Percentiles rank a stretch among this genome's conserved stretches.
phyloP scores from a whole-genome alignment of 306 rosid species.

The Fragaria iinumae region DNA sequence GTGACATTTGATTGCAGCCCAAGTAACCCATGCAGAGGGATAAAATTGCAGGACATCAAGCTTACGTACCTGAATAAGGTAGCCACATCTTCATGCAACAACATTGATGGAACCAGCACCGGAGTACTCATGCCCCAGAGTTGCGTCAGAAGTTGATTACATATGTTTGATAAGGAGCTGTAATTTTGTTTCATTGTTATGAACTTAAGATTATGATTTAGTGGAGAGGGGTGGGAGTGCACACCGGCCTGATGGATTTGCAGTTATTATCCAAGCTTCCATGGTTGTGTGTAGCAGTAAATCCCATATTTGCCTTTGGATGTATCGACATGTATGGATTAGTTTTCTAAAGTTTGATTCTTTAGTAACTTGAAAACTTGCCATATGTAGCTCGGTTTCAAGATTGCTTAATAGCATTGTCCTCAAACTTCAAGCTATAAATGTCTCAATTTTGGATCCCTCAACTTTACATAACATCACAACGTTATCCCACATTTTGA shows the following conservation, averaged over 20 bases:
- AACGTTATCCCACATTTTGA: too few relatives aligned
- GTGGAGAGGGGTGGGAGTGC: neutral
- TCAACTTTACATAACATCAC: too few relatives aligned
- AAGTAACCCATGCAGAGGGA: conserved; percentile 44
- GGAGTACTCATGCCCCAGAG: conserved; percentile 38
- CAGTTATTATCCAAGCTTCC: neutral
- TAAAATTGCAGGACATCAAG: conserved; percentile 46
- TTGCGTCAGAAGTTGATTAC: neutral
- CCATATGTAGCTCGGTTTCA: too few relatives aligned
- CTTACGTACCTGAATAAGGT: conserved; percentile 35
- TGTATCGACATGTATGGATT: neutral
- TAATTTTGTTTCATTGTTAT: neutral
- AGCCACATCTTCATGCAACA: conserved; percentile 43
- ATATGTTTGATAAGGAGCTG: neutral
- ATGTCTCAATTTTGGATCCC: too few relatives aligned
- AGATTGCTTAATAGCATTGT: too few relatives aligned
- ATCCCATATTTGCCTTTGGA: neutral
- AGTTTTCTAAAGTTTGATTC: neutral
- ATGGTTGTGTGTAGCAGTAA: neutral
- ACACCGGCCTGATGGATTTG: neutral
- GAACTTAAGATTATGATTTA: neutral
- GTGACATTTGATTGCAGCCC: conserved; percentile 61
- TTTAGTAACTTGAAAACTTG: too few relatives aligned
- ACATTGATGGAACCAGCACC: conserved; percentile 37
- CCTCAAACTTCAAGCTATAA: too few relatives aligned